Evolutionary conservation across 2,329 filamentous ascomycete species (phyloP).

Genomic region (Colletotrichum endophyticum): DNA sequence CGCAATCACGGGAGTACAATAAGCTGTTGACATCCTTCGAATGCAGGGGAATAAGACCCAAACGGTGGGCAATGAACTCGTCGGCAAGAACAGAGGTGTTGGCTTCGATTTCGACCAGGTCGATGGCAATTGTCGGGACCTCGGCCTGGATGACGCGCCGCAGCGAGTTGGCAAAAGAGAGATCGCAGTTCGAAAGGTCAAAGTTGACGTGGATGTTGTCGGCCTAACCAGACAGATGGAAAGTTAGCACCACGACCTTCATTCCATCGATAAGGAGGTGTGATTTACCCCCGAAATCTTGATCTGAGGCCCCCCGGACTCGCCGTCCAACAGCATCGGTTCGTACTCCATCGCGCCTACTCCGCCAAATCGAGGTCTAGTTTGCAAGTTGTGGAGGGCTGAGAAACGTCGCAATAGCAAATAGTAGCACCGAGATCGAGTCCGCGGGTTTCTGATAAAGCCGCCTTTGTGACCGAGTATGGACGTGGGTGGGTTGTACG

Average conservation of each 20-base stretch:
- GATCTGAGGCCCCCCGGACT: conserved; percentile 60
- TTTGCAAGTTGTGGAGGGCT: neutral
- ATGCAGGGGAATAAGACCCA: conserved; percentile 88
- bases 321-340: conserved; percentile 63
- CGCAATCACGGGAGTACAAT: conserved; percentile 90
- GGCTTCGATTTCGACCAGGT: conserved; percentile 88
- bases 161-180: conserved; percentile 90
- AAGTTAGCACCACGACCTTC: neutral
- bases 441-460: neutral
- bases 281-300: conserved; percentile 62
- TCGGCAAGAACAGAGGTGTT: conserved; percentile 97
- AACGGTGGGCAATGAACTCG: conserved; percentile 91
- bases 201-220: conserved; percentile 86
- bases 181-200: conserved; percentile 85
- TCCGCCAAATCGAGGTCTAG: neutral
- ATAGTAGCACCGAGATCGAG: neutral
- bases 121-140: conserved; percentile 92
- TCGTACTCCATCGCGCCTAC: conserved; percentile 59
- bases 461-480: neutral
- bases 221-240: conserved; percentile 57
- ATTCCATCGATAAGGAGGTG: neutral
- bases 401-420: neutral
- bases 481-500: neutral
- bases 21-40: conserved; percentile 84
- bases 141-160: conserved; percentile 92